Conservation (phyloP, 495 filamentous ascomycete species). For the Parathielavia hyrcaniae region DNA sequence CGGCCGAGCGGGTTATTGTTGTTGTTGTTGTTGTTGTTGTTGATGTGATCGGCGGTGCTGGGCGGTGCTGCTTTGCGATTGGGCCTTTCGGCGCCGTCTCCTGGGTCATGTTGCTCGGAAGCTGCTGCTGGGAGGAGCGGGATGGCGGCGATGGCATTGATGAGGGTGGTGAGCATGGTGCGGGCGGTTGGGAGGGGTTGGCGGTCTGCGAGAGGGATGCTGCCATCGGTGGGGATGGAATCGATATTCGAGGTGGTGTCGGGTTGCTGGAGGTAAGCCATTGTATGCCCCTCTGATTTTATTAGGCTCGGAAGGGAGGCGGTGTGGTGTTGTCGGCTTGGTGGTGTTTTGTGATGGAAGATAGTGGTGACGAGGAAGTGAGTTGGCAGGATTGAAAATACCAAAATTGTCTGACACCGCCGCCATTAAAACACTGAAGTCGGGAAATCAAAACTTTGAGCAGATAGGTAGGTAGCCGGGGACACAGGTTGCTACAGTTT, state of each 20-base stretch:
- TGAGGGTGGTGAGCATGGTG: constrained; percentile 41
- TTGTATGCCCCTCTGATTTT: too few species aligned
- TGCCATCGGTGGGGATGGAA: not conserved
- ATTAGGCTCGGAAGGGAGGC: too few species aligned
- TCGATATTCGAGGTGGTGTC: not conserved
- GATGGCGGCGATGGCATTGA: constrained; percentile 39
- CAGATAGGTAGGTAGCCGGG: too few species aligned
- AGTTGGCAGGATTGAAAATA: too few species aligned
- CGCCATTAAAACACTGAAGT: not conserved
- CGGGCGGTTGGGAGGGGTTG: constrained; percentile 35
- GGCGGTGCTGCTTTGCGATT: too few species aligned
- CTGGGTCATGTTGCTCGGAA: not conserved
- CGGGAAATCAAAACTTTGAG: too few species aligned
- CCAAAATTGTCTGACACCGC: not conserved
- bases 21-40: not conserved
- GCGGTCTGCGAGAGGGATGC: not conserved
- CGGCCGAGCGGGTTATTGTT: constrained; percentile 36
- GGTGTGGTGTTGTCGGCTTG: too few species aligned
- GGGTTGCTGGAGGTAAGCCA: not conserved
- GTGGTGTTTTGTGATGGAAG: not conserved
- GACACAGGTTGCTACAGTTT: not conserved
- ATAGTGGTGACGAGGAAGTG: too few species aligned
- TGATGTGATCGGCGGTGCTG: too few species aligned
- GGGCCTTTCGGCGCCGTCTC: not conserved
- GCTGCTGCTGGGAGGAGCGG: constrained; percentile 25